Percentiles rank a stretch among this genome's conserved stretches.
Evolutionary conservation across 306 rosid genomes (phyloP).

Genomic region (Fragaria ananassa): DNA sequence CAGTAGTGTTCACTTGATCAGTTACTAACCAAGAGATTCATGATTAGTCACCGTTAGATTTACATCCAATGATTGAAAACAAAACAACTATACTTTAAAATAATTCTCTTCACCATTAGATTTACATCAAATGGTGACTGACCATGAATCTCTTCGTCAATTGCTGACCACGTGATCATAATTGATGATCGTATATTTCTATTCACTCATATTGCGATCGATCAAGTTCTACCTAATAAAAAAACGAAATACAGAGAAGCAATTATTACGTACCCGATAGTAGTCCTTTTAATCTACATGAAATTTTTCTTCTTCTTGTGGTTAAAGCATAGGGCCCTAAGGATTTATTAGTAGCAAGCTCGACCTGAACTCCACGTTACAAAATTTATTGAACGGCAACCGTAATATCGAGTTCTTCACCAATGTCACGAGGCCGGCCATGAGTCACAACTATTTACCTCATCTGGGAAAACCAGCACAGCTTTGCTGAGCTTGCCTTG

Average conservation of each 20-base stretch:
- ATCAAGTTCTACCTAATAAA: too few relatives aligned
- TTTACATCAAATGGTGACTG: too few relatives aligned
- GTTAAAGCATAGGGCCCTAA: background rate
- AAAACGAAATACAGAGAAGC: background rate
- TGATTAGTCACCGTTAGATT: too few relatives aligned
- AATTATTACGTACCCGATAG: background rate
- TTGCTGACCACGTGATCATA: too few relatives aligned
- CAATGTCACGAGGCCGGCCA: background rate
- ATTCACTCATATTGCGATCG: too few relatives aligned
- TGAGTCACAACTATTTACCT: background rate
- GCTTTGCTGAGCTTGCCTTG: conserved; percentile 12
- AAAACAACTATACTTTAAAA: too few relatives aligned
- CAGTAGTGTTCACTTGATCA: too few relatives aligned
- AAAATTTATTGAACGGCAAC: conserved; percentile 10
- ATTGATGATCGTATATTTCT: too few relatives aligned
- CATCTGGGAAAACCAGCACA: conserved; percentile 3
- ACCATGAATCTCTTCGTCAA: too few relatives aligned
- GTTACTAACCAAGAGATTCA: too few relatives aligned
- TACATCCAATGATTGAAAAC: too few relatives aligned
- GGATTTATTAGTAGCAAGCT: background rate
- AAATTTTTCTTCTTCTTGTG: background rate
- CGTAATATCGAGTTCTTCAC: conserved; percentile 2
- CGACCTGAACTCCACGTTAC: conserved; percentile 3
- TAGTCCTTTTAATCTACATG: background rate
- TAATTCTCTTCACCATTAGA: too few relatives aligned